Base-by-base conservation (phyloP, 495 filamentous ascomycete genomes). In the Aspergillus indologenus region DNA sequence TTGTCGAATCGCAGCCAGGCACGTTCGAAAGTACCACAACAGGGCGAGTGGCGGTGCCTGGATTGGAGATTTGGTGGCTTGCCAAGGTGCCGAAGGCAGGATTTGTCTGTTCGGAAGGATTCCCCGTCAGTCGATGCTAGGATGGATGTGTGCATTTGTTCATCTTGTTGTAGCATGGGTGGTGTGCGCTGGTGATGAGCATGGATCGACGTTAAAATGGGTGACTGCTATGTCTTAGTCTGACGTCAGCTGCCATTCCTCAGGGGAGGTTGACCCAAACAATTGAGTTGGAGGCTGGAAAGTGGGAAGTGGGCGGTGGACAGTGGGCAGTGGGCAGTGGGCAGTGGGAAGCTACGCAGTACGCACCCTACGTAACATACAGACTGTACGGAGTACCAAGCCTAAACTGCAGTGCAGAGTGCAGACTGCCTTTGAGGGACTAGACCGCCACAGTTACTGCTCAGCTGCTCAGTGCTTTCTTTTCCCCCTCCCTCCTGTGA, bases 401-500 rank as follows among this genome's bases (percentile, higher is more conserved):
- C n/a, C n/a, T n/a, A n/a, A n/a, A n/a, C n/a, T n/a, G n/a, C n/a
- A n/a, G n/a, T n/a, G n/a, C n/a, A n/a, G n/a, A n/a, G n/a, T n/a
- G n/a, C n/a, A n/a, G n/a, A n/a, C n/a, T n/a, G n/a, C n/a, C n/a
- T n/a, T n/a, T n/a, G 34, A 15, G 50, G 50, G n/a, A 54, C 31
- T 54, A 49, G 58, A 55, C 47, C 43, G 54, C 48, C 46, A 47
- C 21, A 7, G 34, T 3, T 29, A 29, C 7, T 40, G 12, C 7
- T 40, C 7, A 40, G 7, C 34, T 40, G 34, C 34, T 40, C 12
- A 9, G 34, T 14, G 12, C 34, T 40, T 14, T 9, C 34, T 14
- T 14, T 40, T 14, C 34, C 34, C 12, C 12, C 34, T 42, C 15
- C 42, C 22, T 40, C 64, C 54, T 59, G 64, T 67, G 66, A 68